phyloP scores from a whole-genome alignment of 225 moss, liverwort and hornwort species.

The Anthoceros angustus region DNA sequence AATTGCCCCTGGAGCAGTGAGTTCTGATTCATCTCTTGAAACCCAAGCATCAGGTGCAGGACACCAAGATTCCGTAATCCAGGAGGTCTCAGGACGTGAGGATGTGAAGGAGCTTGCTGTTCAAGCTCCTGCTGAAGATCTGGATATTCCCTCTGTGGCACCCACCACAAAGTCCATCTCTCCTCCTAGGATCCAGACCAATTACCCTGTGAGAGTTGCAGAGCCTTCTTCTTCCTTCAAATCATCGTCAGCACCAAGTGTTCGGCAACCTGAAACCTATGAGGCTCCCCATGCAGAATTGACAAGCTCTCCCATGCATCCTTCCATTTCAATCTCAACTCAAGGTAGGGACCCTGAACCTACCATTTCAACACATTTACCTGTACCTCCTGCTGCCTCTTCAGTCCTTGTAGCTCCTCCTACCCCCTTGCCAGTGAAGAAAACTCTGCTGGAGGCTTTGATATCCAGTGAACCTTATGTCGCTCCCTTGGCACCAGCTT shows the following conservation, averaged over 20 bases:
- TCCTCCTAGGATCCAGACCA: background rate
- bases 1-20: conserved; percentile 8
- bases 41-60: background rate
- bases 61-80: conserved; percentile 8
- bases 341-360: conserved; percentile 4
- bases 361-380: conserved; percentile 8
- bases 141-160: background rate
- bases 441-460: conserved; percentile 32
- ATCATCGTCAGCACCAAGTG: background rate
- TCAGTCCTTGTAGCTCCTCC: conserved; percentile 27
- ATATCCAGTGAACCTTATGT: conserved; percentile 26
- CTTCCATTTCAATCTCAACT: background rate
- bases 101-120: background rate
- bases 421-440: conserved; percentile 35
- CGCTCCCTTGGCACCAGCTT: conserved; percentile 30
- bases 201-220: background rate
- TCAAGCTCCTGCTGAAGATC: background rate
- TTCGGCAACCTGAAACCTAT: background rate
- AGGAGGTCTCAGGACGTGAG: conserved; percentile 6
- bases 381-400: conserved; percentile 12
- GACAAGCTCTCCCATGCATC: conserved; percentile 4
- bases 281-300: background rate
- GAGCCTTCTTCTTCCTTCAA: background rate
- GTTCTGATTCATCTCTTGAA: background rate
- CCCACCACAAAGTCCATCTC: background rate